Percentiles rank a stretch among this genome's conserved stretches.
phyloP scores from a whole-genome alignment of 1,284 basidiomycete genomes.

The Clitocybe nebularis region DNA sequence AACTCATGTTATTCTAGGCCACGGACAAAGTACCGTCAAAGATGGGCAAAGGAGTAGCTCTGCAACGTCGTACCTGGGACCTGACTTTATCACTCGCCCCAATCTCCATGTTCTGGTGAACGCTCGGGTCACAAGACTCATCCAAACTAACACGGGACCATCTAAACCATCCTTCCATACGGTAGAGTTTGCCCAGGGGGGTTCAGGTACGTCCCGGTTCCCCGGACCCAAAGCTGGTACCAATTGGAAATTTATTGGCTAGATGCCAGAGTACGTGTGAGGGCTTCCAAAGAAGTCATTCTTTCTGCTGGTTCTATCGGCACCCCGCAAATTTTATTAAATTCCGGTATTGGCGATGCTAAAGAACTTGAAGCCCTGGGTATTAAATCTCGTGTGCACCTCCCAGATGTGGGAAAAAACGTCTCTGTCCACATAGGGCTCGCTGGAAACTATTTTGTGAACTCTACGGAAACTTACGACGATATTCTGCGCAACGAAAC shows the following conservation, averaged over 20 bases:
- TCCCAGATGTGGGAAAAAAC: conserved; percentile 41
- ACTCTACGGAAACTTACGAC: conserved; percentile 20
- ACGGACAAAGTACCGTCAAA: conserved; percentile 21
- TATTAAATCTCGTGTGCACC: conserved; percentile 31
- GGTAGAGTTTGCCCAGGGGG: conserved; percentile 11
- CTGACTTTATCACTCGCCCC: conserved; percentile 22
- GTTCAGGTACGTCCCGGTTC: conserved; percentile 3
- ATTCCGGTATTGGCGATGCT: conserved; percentile 44
- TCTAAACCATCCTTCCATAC: conserved; percentile 12
- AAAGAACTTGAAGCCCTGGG: conserved; percentile 29
- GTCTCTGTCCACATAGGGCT: conserved; percentile 24
- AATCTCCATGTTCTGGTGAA: conserved; percentile 21
- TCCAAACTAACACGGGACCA: conserved; percentile 7
- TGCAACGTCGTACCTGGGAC: conserved; percentile 30
- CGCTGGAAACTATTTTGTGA: conserved; percentile 16
- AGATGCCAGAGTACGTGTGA: conserved; percentile 2
- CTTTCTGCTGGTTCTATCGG: conserved; percentile 38
- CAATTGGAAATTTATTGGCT: background rate
- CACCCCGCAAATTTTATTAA: conserved; percentile 40
- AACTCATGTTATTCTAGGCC: conserved; percentile 14
- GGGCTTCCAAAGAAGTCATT: conserved; percentile 30
- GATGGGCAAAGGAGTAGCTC: conserved; percentile 25
- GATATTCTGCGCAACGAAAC: conserved; percentile 14
- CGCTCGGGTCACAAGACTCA: conserved; percentile 18
- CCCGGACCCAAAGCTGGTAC: background rate